phyloP scores from a whole-genome alignment of 768 basidiomycete species.

The Solioccasus polychromus region DNA sequence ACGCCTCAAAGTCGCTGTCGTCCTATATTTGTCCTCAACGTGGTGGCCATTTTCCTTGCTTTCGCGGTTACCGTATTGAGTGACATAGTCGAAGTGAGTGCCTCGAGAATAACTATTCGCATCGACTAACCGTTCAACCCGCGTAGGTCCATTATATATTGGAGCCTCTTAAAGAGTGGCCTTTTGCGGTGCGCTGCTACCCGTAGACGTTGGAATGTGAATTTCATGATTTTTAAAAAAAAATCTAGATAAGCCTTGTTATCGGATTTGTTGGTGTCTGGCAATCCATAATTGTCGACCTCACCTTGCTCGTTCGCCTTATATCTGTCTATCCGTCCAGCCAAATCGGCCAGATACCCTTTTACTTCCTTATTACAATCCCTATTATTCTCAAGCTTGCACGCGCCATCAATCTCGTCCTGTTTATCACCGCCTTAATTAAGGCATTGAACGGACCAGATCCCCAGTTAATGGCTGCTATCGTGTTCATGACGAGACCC shows the following conservation, averaged over 20 bases:
- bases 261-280: slow-evolving; percentile 23
- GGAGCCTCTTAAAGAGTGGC: slow-evolving; percentile 15
- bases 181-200: slow-evolving; percentile 1
- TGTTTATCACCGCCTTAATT: slow-evolving; percentile 19
- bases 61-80: slow-evolving; percentile 11
- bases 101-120: neutral
- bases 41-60: slow-evolving; percentile 9
- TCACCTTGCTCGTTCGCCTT: slow-evolving; percentile 24
- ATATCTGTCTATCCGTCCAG: slow-evolving; percentile 19
- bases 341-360: slow-evolving; percentile 2
- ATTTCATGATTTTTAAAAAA: neutral
- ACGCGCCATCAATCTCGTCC: slow-evolving; percentile 18
- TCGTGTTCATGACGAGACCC: slow-evolving; percentile 13
- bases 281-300: slow-evolving; percentile 24
- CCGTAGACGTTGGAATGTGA: neutral
- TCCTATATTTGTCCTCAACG: slow-evolving; percentile 21
- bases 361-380: slow-evolving; percentile 8
- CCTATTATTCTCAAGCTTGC: slow-evolving; percentile 23
- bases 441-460: slow-evolving; percentile 12
- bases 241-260: slow-evolving; percentile 12
- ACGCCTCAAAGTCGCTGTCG: slow-evolving; percentile 12
- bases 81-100: slow-evolving; percentile 10
- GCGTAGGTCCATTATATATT: slow-evolving; percentile 23
- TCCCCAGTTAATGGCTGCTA: neutral
- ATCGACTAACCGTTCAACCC: neutral